Evolutionary conservation across 192 early-diverging fungal species (phyloP), one percentile per base, ranked within the genome.

Genomic region (Coemansia sp.): DNA sequence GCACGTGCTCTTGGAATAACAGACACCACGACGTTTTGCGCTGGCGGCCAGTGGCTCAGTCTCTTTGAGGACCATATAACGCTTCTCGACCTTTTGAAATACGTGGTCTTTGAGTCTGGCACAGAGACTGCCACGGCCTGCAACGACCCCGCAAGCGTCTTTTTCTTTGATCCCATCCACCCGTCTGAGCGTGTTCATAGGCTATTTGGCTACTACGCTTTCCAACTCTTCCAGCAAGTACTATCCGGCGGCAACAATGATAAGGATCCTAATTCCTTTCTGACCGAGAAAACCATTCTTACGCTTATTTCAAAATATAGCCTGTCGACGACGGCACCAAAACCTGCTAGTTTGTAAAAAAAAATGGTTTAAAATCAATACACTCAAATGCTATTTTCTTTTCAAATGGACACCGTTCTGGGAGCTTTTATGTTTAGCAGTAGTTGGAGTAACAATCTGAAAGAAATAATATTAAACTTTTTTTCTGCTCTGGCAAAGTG

Each of bases 121-220:
- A 44, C 20, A 6, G 35, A 64, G 7, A 41, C 15, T 10, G 45
- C 39, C 23, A n/a, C 14, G 1, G 15, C 9, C 1, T 80, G 77
- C 34, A 2, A 11, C 3, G 73, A 81, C 49, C 69, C 78, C 0
- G 44, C 51, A 10, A 45, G 52, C 0, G 33, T 56, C 1, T 81
- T 68, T 39, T 81, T 72, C 38, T 69, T 75, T 48, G 78, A 81
- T 15, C 78, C 78, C 0, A 70, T 75, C 4, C 78, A 81, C 33
- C 78, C 78, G 0, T 56, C 72, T 24, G 78, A 75, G 24, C 73
- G 69, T 9, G 69, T 81, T 0, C 78, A 81, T 15, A 58, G 78
- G 4, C 52, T 81, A 14, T 81, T 81, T 64, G 78, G 69, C 6
- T 81, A 75, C 30, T 67, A 66, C 23, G 57, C 49, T 1, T 44